Evolutionary conservation across 148 eudicot genomes (phyloP).

Genomic region (Cornus suecica): DNA sequence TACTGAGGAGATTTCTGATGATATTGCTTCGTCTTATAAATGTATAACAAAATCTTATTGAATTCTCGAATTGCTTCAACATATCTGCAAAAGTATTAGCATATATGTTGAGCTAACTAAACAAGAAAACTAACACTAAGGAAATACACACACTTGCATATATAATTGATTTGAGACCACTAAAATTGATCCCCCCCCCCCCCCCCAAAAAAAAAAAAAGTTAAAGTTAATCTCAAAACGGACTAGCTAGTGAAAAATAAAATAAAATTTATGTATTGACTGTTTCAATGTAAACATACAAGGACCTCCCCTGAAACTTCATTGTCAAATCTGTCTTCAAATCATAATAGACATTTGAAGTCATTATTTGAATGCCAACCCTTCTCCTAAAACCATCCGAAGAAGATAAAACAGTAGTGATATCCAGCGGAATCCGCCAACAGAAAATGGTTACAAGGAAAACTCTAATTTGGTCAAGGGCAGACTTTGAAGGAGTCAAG

Average conservation of each 20-base stretch:
- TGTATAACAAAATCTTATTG: constrained; percentile 81
- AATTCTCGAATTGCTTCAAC: constrained; percentile 84
- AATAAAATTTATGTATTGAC: too few species aligned
- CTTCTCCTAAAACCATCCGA: not conserved
- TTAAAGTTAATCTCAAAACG: too few species aligned
- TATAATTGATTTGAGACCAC: not conserved
- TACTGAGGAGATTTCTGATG: constrained; percentile 95
- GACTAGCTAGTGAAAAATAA: too few species aligned
- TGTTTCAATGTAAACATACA: not conserved
- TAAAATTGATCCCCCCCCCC: too few species aligned
- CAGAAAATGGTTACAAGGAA: not conserved
- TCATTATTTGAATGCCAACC: not conserved
- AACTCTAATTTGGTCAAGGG: not conserved
- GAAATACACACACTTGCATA: not conserved
- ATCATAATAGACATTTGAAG: not conserved
- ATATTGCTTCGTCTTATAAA: constrained; percentile 84
- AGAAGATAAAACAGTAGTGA: not conserved
- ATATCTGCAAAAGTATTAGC: constrained; percentile 44
- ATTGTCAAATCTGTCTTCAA: not conserved
- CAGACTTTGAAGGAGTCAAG: too few species aligned
- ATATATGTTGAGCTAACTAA: not conserved
- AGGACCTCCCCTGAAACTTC: not conserved
- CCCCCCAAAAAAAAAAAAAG: not conserved
- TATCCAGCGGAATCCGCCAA: not conserved
- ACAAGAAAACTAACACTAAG: not conserved